Base-by-base conservation (phyloP, 2,329 filamentous ascomycete genomes). In the Alternaria novae-zelandiae region DNA sequence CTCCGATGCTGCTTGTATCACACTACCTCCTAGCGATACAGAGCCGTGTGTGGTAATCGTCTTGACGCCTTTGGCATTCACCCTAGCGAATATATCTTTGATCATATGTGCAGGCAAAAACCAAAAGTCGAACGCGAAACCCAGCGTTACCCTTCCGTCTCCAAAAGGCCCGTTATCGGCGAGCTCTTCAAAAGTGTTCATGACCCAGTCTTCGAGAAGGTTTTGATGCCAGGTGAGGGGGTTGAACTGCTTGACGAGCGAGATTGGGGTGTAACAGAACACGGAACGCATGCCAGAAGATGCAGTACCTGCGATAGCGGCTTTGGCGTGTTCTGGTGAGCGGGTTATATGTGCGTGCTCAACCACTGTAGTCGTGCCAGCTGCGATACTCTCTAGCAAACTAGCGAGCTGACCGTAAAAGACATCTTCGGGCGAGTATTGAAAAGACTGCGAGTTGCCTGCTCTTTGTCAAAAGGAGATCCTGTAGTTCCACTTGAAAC, bases 291-390 rank as follows among this genome's bases (percentile, higher is more conserved):
- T 79, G 3, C 84, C 84, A 1, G 83, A 83, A 10, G 81, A 73
- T 4, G 79, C 69, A 5, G 82, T 80, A 23, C 80, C 83, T 12
- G 80, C 76, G 32, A 84, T 74, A 26, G 78, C 80, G n/a, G 76
- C 61, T 26, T 63, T 67, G 12, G 58, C 66, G 30, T 73, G 67
- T 4, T 70, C 64, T 0, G 72, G 68, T 6, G 73, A 72, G 72
- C 69, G 86, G 0, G 80, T 86, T 26, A 84, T 79, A 36, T 85
- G 84, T 1, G 86, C 85, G 53, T 87, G 85, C 58, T 88, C 86
- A 0, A 88, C 79, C 0, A 82, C 79, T 0, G 84, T 85, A 0
- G 86, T 88, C 10, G 86, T 85, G 5, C 86, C 86, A 0, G 83
- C 84, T 28, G 86, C 83, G n/a, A 87, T 69, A 0, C 82, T 79